Evolutionary conservation across 2,329 filamentous ascomycete species (phyloP).

Genomic region (Beauveria australis): DNA sequence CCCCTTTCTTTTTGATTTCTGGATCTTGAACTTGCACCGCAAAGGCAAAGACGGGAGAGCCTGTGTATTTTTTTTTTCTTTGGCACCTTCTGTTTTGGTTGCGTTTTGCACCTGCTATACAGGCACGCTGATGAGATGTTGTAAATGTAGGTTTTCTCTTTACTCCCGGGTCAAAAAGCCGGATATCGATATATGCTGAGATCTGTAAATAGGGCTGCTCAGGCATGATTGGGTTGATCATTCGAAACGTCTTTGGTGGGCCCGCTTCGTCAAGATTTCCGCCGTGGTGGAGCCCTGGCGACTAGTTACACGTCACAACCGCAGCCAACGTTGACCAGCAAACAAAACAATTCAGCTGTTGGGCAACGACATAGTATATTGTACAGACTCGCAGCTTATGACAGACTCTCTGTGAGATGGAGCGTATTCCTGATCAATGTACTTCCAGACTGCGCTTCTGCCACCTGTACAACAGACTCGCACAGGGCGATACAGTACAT

Average conservation of each 20-base stretch:
- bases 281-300: not conserved
- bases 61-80: no score
- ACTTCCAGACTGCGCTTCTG: not conserved
- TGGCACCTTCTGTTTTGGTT: no score
- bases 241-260: not conserved
- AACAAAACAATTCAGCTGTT: no score
- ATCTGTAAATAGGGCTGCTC: not conserved
- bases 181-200: not conserved
- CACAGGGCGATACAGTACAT: no score
- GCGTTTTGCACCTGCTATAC: not conserved
- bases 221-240: not conserved
- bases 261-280: not conserved
- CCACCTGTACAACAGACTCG: not conserved
- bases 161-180: no score
- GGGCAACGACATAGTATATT: no score
- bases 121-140: no score
- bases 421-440: no score
- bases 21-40: no score
- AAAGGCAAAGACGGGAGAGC: no score
- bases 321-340: not conserved
- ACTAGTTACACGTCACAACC: not conserved
- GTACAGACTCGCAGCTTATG: no score
- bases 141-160: not conserved
- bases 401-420: no score
- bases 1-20: not conserved